Percentiles rank a stretch among this genome's conserved stretches.
These are phyloP conservation scores for Penicillium sp. DNA, from an alignment of 2,329 filamentous ascomycete species.

Conservation along the genomic window DNA sequence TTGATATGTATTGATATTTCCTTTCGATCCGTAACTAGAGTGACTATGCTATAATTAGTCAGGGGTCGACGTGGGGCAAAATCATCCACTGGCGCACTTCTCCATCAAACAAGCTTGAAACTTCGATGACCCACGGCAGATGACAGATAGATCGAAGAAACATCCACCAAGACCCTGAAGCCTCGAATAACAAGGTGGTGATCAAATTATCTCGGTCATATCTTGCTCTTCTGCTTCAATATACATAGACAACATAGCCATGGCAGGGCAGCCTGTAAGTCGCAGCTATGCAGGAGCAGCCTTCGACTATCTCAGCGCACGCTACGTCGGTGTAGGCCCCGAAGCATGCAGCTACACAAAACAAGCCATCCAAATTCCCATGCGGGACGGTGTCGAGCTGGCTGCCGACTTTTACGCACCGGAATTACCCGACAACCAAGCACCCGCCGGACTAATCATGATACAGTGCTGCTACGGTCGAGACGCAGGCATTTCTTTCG, in stretches of 20 bases:
- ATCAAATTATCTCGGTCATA: neutral
- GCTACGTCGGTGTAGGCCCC: slow-evolving; percentile 4
- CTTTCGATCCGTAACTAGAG: neutral
- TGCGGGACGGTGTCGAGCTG: slow-evolving; percentile 12
- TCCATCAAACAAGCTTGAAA: no score
- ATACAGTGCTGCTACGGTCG: slow-evolving; percentile 17
- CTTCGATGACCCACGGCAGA: no score
- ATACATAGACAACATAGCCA: neutral
- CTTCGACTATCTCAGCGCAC: slow-evolving; percentile 12
- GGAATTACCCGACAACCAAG: slow-evolving; percentile 4
- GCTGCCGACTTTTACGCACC: slow-evolving; percentile 15
- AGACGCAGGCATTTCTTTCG: slow-evolving; percentile 10
- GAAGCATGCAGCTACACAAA: slow-evolving; percentile 17
- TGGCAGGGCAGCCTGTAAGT: neutral
- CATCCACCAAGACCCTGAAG: no score
- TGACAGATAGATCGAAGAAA: no score
- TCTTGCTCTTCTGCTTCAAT: neutral
- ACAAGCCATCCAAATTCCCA: slow-evolving; percentile 13
- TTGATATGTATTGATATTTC: neutral
- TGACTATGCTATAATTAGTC: no score
- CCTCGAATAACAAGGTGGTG: neutral
- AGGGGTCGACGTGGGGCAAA: no score
- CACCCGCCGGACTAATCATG: slow-evolving; percentile 9
- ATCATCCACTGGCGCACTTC: no score
- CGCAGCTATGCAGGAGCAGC: slow-evolving; percentile 7